Percentiles rank a stretch among this genome's conserved stretches.
These are phyloP conservation scores for Calonectria leucothoes DNA, from an alignment of 2,329 filamentous ascomycete species.

Conservation along the genomic window DNA sequence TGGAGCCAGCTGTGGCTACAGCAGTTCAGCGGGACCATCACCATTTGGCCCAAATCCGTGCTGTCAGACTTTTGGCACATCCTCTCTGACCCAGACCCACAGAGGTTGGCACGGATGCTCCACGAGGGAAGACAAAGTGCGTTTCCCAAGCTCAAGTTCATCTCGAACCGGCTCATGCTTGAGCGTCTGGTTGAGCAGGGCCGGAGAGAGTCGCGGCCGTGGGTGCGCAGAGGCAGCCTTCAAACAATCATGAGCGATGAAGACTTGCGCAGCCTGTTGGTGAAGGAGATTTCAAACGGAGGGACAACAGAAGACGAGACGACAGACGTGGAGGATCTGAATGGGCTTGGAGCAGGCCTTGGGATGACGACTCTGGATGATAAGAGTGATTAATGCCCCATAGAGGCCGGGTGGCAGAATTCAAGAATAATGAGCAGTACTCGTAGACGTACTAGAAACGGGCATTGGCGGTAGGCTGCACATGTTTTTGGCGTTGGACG, in stretches of 20 bases:
- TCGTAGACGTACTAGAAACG: not conserved
- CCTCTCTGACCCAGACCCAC: slow-evolving; percentile 81
- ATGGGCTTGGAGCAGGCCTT: slow-evolving; percentile 31
- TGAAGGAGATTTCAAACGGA: slow-evolving; percentile 46
- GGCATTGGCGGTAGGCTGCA: not conserved
- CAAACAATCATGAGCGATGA: slow-evolving; percentile 73
- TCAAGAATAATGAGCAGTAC: not conserved
- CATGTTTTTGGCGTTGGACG: slow-evolving; percentile 15
- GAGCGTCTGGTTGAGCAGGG: slow-evolving; percentile 77
- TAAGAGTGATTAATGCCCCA: slow-evolving; percentile 17
- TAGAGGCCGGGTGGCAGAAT: not conserved
- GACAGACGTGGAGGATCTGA: slow-evolving; percentile 47
- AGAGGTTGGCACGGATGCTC: slow-evolving; percentile 86
- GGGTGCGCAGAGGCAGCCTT: slow-evolving; percentile 62
- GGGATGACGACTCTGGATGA: slow-evolving; percentile 44
- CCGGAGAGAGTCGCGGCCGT: slow-evolving; percentile 63
- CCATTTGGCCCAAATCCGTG: slow-evolving; percentile 90
- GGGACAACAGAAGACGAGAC: slow-evolving; percentile 52
- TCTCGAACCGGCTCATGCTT: slow-evolving; percentile 86
- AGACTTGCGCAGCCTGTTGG: slow-evolving; percentile 64
- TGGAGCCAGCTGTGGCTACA: slow-evolving; percentile 98
- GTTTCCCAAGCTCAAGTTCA: slow-evolving; percentile 92
- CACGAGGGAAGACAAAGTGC: slow-evolving; percentile 89
- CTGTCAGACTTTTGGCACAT: slow-evolving; percentile 87
- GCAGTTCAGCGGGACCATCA: slow-evolving; percentile 93